phyloP scores from a whole-genome alignment of 2,329 filamentous ascomycete genomes.

The Xylariaceae sp. region DNA sequence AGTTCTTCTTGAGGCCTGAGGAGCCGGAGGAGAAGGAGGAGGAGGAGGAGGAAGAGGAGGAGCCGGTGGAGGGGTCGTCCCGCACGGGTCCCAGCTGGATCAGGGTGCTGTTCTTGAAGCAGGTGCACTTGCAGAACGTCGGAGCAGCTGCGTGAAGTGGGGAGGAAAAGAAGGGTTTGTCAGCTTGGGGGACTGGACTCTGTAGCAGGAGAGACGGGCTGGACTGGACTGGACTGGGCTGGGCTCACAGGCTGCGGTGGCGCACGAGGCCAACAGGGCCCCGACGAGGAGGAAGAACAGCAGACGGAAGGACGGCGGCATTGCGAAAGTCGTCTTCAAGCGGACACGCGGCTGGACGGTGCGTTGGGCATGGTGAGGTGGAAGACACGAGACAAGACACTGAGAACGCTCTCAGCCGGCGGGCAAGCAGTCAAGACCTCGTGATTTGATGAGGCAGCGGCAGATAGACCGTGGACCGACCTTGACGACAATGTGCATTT shows the following conservation, averaged over 20 bases:
- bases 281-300: constrained; percentile 21
- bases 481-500: no score
- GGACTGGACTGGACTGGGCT: no score
- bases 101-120: constrained; percentile 62
- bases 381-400: no score
- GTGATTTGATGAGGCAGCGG: no score
- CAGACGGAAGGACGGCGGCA: constrained; percentile 11
- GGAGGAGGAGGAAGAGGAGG: constrained; percentile 3
- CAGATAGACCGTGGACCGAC: no score
- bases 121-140: constrained; percentile 64
- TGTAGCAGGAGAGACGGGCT: no score
- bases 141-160: constrained; percentile 41
- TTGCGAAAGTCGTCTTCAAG: background rate
- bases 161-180: background rate
- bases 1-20: no score
- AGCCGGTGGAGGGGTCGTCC: constrained; percentile 18
- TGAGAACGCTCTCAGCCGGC: no score
- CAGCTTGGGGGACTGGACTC: background rate
- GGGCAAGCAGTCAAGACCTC: no score
- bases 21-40: constrained; percentile 18
- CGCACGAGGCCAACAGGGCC: constrained; percentile 22
- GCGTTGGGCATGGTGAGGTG: no score
- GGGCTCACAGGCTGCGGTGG: constrained; percentile 34
- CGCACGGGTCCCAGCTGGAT: constrained; percentile 49
- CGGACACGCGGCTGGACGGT: no score